Evolutionary conservation across 441 rosid species (phyloP).

Genomic region (Populus hybrid): DNA sequence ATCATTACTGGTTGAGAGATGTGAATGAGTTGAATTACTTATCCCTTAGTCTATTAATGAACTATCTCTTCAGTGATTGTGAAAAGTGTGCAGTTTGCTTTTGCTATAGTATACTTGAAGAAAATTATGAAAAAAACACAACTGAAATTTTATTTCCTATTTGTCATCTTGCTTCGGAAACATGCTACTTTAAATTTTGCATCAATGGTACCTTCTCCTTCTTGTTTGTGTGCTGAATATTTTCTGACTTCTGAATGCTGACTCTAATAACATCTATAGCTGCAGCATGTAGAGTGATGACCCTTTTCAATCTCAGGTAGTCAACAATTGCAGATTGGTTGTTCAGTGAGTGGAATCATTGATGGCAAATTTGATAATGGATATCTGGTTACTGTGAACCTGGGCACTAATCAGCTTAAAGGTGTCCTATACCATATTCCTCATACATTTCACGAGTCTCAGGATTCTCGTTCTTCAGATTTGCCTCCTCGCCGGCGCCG

Average conservation of each 20-base stretch:
- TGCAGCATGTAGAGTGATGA: too few species aligned
- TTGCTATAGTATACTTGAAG: too few species aligned
- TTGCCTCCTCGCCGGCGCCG: constrained; percentile 41
- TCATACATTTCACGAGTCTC: constrained; percentile 36
- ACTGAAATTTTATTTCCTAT: too few species aligned
- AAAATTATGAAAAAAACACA: too few species aligned
- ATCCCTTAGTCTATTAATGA: not conserved
- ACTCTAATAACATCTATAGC: too few species aligned
- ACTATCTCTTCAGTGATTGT: not conserved
- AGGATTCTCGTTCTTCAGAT: constrained; percentile 30
- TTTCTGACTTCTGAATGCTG: too few species aligned
- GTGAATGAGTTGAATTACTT: not conserved
- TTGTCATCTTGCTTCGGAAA: too few species aligned
- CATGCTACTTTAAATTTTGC: too few species aligned
- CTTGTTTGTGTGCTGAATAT: not conserved
- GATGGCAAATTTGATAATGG: constrained; percentile 87
- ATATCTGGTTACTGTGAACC: constrained; percentile 63
- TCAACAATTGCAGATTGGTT: constrained; percentile 29
- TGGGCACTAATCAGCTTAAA: constrained; percentile 55
- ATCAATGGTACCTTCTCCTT: too few species aligned
- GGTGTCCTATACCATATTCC: constrained; percentile 85
- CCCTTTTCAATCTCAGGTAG: too few species aligned
- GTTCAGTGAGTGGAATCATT: constrained; percentile 56
- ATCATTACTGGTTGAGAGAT: not conserved
- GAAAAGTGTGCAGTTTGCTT: too few species aligned